A percentile compares a stretch with the other conserved stretches of the same genome.
Conservation (phyloP, 139 green algal species). For the Limnomonas spitsbergensis region DNA sequence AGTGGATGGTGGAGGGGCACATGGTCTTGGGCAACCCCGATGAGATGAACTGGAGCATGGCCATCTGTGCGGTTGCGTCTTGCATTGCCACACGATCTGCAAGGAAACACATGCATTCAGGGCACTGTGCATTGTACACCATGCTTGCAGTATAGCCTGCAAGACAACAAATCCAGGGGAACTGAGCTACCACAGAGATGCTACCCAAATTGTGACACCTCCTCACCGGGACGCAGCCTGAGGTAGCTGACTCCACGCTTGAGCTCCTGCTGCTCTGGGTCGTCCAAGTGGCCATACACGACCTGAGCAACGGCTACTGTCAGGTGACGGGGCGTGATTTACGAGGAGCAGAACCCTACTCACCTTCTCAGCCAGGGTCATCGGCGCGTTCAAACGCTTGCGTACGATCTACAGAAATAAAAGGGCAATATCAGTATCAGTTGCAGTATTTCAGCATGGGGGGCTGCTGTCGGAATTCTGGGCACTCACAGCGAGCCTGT, state of each 20-base stretch:
- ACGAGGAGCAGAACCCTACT: too few species aligned
- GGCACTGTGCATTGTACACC: background rate
- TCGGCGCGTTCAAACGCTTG: slow-evolving; percentile 78
- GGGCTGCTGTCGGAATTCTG: background rate
- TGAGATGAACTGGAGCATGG: slow-evolving; percentile 95
- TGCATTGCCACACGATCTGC: slow-evolving; percentile 94
- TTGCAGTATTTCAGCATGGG: background rate
- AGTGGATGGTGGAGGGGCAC: slow-evolving; percentile 93
- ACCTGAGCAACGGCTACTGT: slow-evolving; percentile 70
- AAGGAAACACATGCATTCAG: background rate
- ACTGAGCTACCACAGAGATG: background rate
- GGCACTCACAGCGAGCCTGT: slow-evolving; percentile 64
- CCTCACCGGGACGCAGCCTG: slow-evolving; percentile 77
- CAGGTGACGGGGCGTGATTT: too few species aligned
- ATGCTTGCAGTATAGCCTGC: background rate
- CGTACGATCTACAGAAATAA: slow-evolving; percentile 70
- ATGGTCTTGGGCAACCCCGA: slow-evolving; percentile 84
- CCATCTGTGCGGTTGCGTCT: slow-evolving; percentile 94
- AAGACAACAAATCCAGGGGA: too few species aligned
- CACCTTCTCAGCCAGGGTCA: slow-evolving; percentile 92
- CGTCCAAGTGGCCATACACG: slow-evolving; percentile 92
- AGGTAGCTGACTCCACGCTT: slow-evolving; percentile 85
- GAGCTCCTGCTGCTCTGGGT: slow-evolving; percentile 80
- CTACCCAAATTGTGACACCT: background rate
- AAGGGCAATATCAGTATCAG: slow-evolving; percentile 10